Percentiles rank a stretch among this genome's conserved stretches.
These are phyloP conservation scores for Ceratocystis lukuohia DNA, from an alignment of 2,329 filamentous ascomycete species.

Conservation along the genomic window DNA sequence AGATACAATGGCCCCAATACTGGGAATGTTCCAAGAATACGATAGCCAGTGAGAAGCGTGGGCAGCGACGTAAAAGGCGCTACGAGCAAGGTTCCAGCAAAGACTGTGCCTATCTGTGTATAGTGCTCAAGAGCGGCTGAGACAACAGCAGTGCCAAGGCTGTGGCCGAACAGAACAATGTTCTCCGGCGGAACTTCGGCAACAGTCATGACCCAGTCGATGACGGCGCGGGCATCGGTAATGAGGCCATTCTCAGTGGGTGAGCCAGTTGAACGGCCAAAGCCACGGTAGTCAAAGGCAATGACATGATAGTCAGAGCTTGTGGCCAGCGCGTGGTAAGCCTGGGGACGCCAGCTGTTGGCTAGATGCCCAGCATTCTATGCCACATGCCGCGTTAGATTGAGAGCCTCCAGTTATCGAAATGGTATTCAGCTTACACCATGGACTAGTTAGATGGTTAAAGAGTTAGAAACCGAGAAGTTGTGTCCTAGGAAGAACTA, in stretches of 20 bases:
- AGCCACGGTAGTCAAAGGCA: conserved; percentile 85
- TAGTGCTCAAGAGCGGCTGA: conserved; percentile 62
- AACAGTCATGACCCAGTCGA: conserved; percentile 56
- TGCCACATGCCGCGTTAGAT: conserved; percentile 16
- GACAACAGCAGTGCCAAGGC: conserved; percentile 74
- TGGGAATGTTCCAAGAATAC: conserved; percentile 63
- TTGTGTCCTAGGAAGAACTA: not conserved
- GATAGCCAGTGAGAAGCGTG: conserved; percentile 61
- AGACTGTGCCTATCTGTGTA: conserved; percentile 46
- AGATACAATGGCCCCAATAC: conserved; percentile 58
- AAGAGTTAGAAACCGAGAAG: not conserved
- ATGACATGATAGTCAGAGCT: conserved; percentile 66
- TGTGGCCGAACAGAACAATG: conserved; percentile 75
- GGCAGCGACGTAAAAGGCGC: conserved; percentile 66
- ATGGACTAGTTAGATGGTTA: conserved; percentile 14
- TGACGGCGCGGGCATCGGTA: conserved; percentile 57
- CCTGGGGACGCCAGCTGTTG: conserved; percentile 60
- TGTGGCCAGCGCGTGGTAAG: conserved; percentile 63
- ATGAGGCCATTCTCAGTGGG: conserved; percentile 74
- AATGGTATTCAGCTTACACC: conserved; percentile 11
- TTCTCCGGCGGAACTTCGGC: conserved; percentile 53
- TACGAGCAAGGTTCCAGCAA: conserved; percentile 68
- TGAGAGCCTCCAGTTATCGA: not conserved
- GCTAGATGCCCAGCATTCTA: conserved; percentile 78
- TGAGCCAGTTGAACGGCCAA: conserved; percentile 63